Base-by-base conservation (phyloP, 2,329 filamentous ascomycete genomes). In the Pseudocercospora ulei region DNA sequence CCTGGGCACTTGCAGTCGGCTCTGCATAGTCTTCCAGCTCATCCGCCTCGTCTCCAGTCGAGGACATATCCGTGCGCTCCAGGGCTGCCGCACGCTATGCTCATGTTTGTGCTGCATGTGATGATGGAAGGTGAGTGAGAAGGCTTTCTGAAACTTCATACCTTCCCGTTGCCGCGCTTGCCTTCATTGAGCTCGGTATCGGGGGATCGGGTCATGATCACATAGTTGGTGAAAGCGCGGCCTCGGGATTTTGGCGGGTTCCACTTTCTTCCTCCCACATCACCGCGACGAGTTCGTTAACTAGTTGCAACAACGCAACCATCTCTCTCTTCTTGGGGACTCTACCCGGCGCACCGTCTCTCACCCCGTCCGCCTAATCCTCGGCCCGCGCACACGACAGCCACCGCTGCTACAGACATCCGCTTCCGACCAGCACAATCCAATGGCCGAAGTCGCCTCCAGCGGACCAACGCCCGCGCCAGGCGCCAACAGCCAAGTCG, bases 401-500 rank as follows among this genome's bases (percentile, higher is more conserved):
- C 31, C 17, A 19, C 35, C 8, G 14, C 19, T 28, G 47, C 25
- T 38, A 50, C 29, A 30, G n/a, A n/a, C 7, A 23, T 22, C 18
- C 18, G 14, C 30, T 12, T 14, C 18, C 12, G 30, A 11, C 11
- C 30, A 18, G 18, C 30, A 33, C 37, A 37, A 41, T 46, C 53
- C 29, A 44, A 62, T 61, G 58, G 57, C 58, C 27, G 56, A 58
- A 48, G 55, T 60, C 42, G 56, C 55, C 16, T 44, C 51, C 8
- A 37, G 37, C 28, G 41, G 26, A 33, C 33, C 33, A 35, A 25
- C 23, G 23, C 23, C 23, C n/a, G 30, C 46, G 23, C 44, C 33
- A 11, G 49, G 39, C 31, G 20, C 49, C 23, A 41, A 44, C 31
- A 48, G 56, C 48, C 69, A 68, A 43, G 70, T 73, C 24, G 68